Evolutionary conservation across 202 grass and related monocot genomes (phyloP).

Genomic region (Schoenoplectus tabernaemontani): DNA sequence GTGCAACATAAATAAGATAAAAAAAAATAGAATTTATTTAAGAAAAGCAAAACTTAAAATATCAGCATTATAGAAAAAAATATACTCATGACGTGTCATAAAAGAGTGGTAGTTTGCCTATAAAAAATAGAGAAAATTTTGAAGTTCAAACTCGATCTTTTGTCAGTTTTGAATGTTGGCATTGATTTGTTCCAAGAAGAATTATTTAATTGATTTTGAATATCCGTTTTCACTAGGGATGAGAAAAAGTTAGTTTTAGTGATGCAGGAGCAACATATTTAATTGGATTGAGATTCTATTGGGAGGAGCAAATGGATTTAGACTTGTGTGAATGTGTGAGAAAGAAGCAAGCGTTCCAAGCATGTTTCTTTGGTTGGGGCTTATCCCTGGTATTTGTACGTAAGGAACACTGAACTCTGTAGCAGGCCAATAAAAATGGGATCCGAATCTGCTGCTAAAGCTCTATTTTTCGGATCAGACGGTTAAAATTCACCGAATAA

Average conservation of each 20-base stretch:
- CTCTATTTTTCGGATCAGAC: too few species aligned
- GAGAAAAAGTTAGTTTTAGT: neutral
- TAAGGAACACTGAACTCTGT: too few species aligned
- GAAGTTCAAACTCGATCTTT: neutral
- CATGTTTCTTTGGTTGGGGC: neutral
- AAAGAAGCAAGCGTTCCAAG: conserved; percentile 16
- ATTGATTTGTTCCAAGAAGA: conserved; percentile 4
- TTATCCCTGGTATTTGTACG: neutral
- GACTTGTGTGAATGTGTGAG: neutral
- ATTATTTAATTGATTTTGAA: conserved; percentile 4
- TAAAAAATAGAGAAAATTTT: neutral
- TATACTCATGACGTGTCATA: neutral
- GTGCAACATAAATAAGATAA: neutral
- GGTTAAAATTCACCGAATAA: too few species aligned
- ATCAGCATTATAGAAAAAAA: neutral
- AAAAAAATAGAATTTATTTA: neutral
- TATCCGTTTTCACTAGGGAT: conserved; percentile 4
- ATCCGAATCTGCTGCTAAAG: too few species aligned
- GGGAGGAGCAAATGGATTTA: neutral
- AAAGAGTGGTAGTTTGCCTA: neutral
- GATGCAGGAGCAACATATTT: neutral
- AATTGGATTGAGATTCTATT: neutral
- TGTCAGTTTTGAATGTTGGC: neutral
- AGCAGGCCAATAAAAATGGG: neutral
- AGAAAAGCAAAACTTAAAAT: neutral